Evolutionary conservation across 352 stramenopile genomes (phyloP).

Genomic region (Globisporangium canariense): DNA sequence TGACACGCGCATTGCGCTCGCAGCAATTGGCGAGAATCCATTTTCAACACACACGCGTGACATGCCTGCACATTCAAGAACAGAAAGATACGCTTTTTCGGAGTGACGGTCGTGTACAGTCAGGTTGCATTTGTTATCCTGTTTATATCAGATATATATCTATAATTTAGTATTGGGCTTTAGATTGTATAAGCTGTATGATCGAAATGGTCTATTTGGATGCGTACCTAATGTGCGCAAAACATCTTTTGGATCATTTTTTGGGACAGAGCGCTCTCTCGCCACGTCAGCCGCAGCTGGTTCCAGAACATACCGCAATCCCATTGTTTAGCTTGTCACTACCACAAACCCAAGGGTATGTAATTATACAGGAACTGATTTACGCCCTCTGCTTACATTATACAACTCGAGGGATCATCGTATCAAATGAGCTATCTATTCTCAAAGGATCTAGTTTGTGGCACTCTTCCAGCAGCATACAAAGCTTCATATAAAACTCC

Average conservation of each 20-base stretch:
- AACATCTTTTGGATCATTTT: background rate
- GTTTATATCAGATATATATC: too few species aligned
- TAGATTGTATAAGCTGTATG: too few species aligned
- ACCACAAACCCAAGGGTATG: background rate
- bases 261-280: background rate
- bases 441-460: background rate
- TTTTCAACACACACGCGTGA: too few species aligned
- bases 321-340: background rate
- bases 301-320: constrained; percentile 3
- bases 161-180: too few species aligned
- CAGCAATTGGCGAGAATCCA: too few species aligned
- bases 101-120: too few species aligned
- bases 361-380: constrained; percentile 15
- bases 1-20: too few species aligned
- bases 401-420: background rate
- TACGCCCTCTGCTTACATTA: background rate
- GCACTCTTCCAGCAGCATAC: background rate
- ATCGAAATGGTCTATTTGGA: background rate
- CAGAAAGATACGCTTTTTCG: too few species aligned
- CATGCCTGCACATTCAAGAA: too few species aligned
- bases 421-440: background rate
- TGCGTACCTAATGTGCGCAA: background rate
- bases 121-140: too few species aligned
- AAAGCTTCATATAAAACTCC: background rate
- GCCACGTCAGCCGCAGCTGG: background rate